A percentile compares a stretch with the other conserved stretches of the same genome.
These are phyloP conservation scores for Fusarium illudens DNA, from an alignment of 2,329 filamentous ascomycete genomes.

Conservation along the genomic window DNA sequence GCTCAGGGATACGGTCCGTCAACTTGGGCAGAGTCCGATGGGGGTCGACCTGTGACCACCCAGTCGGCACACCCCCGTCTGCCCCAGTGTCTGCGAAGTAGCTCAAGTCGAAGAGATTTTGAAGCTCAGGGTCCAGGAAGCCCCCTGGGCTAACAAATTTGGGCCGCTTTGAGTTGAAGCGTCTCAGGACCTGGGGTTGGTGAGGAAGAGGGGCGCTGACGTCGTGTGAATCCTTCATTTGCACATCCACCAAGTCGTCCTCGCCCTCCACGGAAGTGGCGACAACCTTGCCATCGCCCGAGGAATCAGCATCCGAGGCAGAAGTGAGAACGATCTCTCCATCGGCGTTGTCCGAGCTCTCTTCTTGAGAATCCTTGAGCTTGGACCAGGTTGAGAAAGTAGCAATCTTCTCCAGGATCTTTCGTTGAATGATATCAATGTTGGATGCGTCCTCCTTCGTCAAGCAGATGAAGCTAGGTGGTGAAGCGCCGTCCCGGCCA, in stretches of 20 bases:
- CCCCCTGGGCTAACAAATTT: slow-evolving; percentile 61
- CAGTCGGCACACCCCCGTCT: slow-evolving; percentile 71
- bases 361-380: slow-evolving; percentile 62
- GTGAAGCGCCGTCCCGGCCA: slow-evolving; percentile 45
- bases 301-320: slow-evolving; percentile 70
- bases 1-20: slow-evolving; percentile 56
- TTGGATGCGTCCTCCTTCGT: slow-evolving; percentile 73
- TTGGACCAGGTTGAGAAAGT: slow-evolving; percentile 78
- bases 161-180: slow-evolving; percentile 60
- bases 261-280: slow-evolving; percentile 86
- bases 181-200: slow-evolving; percentile 49
- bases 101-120: slow-evolving; percentile 80
- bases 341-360: slow-evolving; percentile 64
- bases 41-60: slow-evolving; percentile 71
- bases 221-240: slow-evolving; percentile 73
- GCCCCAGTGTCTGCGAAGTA: slow-evolving; percentile 63
- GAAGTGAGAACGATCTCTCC: slow-evolving; percentile 75
- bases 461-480: slow-evolving; percentile 78
- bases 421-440: slow-evolving; percentile 78
- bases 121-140: slow-evolving; percentile 70
- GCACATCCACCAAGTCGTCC: slow-evolving; percentile 89
- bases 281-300: slow-evolving; percentile 74
- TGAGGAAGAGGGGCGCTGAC: slow-evolving; percentile 25
- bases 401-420: slow-evolving; percentile 78
- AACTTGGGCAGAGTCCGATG: slow-evolving; percentile 65